Conservation (phyloP, 768 basidiomycete genomes). For the Trametopsis cervina region DNA sequence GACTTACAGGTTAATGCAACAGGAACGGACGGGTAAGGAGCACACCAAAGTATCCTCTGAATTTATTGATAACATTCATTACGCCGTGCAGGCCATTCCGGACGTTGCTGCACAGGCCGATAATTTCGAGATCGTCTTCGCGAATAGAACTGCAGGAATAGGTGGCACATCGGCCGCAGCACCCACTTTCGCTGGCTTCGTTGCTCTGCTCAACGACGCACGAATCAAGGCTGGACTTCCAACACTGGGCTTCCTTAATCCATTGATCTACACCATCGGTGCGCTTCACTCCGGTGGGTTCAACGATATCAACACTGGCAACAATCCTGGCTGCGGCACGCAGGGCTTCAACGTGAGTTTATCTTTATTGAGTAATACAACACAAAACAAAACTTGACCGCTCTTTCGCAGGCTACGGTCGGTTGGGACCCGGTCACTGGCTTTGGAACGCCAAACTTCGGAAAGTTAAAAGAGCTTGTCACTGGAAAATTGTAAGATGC, state of each 20-base stretch:
- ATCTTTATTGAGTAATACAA: background rate
- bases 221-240: conserved; percentile 22
- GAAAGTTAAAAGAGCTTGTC: conserved; percentile 23
- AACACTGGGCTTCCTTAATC: conserved; percentile 33
- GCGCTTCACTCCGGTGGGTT: conserved; percentile 17
- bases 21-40: conserved; percentile 49
- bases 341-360: conserved; percentile 26
- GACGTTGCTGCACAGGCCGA: conserved; percentile 59
- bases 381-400: background rate
- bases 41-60: background rate
- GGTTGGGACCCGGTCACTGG: conserved; percentile 33
- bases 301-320: conserved; percentile 32
- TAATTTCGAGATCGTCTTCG: conserved; percentile 41
- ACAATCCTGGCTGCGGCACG: conserved; percentile 32
- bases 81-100: conserved; percentile 41
- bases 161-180: conserved; percentile 62
- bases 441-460: conserved; percentile 28
- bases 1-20: conserved; percentile 3
- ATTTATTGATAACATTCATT: background rate
- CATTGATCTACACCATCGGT: conserved; percentile 25
- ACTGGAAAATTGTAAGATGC: conserved; percentile 3
- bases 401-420: conserved; percentile 20
- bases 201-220: conserved; percentile 46
- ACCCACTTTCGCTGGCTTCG: conserved; percentile 57
- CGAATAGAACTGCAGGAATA: conserved; percentile 32